These are phyloP conservation scores for Rhodotorula babjevae DNA, from an alignment of 768 basidiomycete species.

Conservation along the genomic window DNA sequence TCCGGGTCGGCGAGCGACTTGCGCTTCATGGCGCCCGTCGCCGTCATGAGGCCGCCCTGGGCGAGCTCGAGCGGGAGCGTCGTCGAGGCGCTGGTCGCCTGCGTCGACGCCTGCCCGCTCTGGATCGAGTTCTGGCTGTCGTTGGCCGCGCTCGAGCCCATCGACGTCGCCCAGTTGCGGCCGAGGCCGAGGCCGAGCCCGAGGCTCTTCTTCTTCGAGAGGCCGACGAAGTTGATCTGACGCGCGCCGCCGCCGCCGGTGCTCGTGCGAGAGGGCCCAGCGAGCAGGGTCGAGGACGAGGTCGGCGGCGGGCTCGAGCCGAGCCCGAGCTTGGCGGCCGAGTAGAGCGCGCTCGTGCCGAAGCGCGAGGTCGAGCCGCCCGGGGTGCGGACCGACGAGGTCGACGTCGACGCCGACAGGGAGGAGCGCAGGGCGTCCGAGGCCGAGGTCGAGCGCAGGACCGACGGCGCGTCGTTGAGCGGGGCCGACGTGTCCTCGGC, in stretches of 20 bases:
- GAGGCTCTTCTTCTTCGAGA: conserved; percentile 38
- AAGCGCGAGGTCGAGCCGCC: conserved; percentile 20
- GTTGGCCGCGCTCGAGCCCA: not conserved
- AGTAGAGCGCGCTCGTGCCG: conserved; percentile 11
- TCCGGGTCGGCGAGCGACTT: conserved; percentile 27
- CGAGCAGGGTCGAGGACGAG: not conserved
- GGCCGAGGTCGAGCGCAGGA: conserved; percentile 4
- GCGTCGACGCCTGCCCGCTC: not conserved
- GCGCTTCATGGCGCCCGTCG: conserved; percentile 29
- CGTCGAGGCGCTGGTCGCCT: not conserved
- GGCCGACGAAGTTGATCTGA: conserved; percentile 34
- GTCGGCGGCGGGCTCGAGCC: conserved; percentile 24
- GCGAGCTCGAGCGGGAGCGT: not conserved
- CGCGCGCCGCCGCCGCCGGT: conserved; percentile 23
- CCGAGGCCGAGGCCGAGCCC: conserved; percentile 21
- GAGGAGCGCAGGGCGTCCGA: conserved; percentile 17
- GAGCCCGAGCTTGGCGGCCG: conserved; percentile 26
- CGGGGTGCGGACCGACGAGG: conserved; percentile 24
- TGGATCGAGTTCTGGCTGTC: conserved; percentile 13
- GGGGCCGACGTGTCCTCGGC: conserved; percentile 20
- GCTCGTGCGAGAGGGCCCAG: conserved; percentile 1
- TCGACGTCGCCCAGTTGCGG: conserved; percentile 7
- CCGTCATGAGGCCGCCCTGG: conserved; percentile 1
- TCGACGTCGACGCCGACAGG: conserved; percentile 9
- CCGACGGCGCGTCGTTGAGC: conserved; percentile 34